A percentile compares a stretch with the other conserved stretches of the same genome.
phyloP scores from a whole-genome alignment of 2,329 filamentous ascomycete species.

The Pseudogymnoascus sp. region DNA sequence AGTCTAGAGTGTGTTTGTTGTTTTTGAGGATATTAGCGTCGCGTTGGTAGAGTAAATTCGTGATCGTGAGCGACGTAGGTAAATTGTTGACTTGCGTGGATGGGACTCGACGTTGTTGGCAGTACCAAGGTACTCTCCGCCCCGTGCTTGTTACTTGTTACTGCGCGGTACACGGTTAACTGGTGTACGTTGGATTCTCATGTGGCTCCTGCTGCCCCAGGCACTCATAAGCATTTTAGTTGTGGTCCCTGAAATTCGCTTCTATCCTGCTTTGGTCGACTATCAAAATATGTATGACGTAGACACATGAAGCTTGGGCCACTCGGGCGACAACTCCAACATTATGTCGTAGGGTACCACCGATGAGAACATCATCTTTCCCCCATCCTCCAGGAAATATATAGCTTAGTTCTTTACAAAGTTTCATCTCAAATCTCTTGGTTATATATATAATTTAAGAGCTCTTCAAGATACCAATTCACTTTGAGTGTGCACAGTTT shows the following conservation, averaged over 20 bases:
- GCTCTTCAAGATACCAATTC: not conserved
- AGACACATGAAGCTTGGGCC: constrained; percentile 1
- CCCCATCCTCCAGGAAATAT: not conserved
- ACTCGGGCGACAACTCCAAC: not conserved
- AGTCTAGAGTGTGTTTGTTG: not conserved
- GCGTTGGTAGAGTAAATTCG: constrained; percentile 3
- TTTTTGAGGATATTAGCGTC: not conserved
- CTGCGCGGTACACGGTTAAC: not conserved
- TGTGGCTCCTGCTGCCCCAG: constrained; percentile 3
- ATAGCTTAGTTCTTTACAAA: constrained; percentile 2
- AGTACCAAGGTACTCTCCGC: constrained; percentile 3
- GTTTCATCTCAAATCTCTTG: not conserved
- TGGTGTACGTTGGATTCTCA: not conserved
- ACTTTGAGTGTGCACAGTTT: not conserved
- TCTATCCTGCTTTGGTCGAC: not conserved
- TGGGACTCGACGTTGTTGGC: not conserved
- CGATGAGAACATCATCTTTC: not conserved
- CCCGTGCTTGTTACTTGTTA: not conserved
- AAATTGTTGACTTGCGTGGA: not conserved
- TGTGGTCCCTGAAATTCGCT: constrained; percentile 7
- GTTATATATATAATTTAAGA: not conserved
- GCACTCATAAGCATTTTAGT: not conserved
- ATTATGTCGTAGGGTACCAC: not conserved
- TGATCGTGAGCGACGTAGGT: not conserved
- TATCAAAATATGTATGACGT: not conserved